Percentiles rank a stretch among this genome's conserved stretches.
Conservation (phyloP, 1,139 yeast species). For the Geotrichum cucujoidarum region DNA sequence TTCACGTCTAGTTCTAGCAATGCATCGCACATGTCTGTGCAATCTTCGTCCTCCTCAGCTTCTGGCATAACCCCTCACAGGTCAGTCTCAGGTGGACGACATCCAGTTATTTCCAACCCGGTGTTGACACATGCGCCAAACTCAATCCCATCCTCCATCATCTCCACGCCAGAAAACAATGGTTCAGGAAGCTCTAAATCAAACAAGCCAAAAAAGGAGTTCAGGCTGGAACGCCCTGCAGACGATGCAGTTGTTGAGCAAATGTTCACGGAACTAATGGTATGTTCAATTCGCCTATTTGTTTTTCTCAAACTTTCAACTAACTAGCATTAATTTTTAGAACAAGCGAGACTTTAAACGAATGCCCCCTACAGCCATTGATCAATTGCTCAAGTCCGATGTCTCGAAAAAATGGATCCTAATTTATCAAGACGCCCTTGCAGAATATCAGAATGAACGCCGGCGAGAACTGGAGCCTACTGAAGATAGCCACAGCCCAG, state of each 20-base stretch:
- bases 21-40: slow-evolving; percentile 10
- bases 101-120: slow-evolving; percentile 14
- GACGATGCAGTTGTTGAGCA: slow-evolving; percentile 35
- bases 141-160: slow-evolving; percentile 12
- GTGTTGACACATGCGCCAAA: slow-evolving; percentile 10
- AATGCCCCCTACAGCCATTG: slow-evolving; percentile 70
- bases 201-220: slow-evolving; percentile 7
- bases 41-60: background rate
- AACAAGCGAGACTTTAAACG: slow-evolving; percentile 78
- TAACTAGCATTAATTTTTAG: slow-evolving; percentile 36
- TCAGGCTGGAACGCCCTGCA: slow-evolving; percentile 26
- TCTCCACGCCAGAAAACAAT: slow-evolving; percentile 10
- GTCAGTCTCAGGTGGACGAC: slow-evolving; percentile 5
- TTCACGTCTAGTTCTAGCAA: slow-evolving; percentile 12
- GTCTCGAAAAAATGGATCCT: slow-evolving; percentile 87
- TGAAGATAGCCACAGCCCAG: slow-evolving; percentile 49
- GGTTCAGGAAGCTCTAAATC: background rate
- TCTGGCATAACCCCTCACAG: slow-evolving; percentile 3
- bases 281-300: slow-evolving; percentile 22
- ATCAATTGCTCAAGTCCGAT: slow-evolving; percentile 71
- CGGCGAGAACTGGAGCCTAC: slow-evolving; percentile 32
- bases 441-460: slow-evolving; percentile 63
- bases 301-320: background rate
- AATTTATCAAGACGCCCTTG: slow-evolving; percentile 77
- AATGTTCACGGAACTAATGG: slow-evolving; percentile 37